Conservation (phyloP, 2,329 filamentous ascomycete species). For the Tolypocladium inflatum region DNA sequence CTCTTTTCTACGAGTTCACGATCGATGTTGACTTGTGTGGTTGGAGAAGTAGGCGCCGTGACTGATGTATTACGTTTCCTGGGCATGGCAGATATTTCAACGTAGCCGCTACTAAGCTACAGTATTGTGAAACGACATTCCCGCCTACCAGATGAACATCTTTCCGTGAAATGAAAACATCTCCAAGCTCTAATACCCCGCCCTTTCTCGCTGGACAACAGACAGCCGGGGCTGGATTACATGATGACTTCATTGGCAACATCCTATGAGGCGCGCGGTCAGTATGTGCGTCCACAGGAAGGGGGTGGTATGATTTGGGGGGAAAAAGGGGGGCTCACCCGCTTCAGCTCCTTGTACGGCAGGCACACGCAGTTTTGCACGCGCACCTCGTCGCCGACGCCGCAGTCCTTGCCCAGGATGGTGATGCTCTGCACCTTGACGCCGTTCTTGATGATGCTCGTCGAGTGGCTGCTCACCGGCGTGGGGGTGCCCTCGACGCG, state of each 20-base stretch:
- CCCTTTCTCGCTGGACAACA: background rate
- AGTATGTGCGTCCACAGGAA: slow-evolving; percentile 13
- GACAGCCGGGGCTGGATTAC: slow-evolving; percentile 38
- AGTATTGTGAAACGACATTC: background rate
- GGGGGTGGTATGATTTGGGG: background rate
- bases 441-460: slow-evolving; percentile 93
- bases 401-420: slow-evolving; percentile 93
- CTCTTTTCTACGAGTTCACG: too few relatives aligned
- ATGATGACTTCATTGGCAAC: slow-evolving; percentile 86
- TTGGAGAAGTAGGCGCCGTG: background rate
- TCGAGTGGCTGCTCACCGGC: slow-evolving; percentile 77
- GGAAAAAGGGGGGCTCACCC: slow-evolving; percentile 46
- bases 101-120: background rate
- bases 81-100: background rate
- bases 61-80: too few relatives aligned
- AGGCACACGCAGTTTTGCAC: slow-evolving; percentile 98
- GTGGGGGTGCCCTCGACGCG: slow-evolving; percentile 93
- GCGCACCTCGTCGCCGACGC: slow-evolving; percentile 84
- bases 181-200: background rate
- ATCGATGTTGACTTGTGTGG: too few relatives aligned
- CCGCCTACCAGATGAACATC: background rate
- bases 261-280: slow-evolving; percentile 43
- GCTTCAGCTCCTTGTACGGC: slow-evolving; percentile 96
- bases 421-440: slow-evolving; percentile 98
- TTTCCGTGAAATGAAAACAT: background rate